Base-by-base conservation (phyloP, 1,284 basidiomycete species). In the Ustanciosporium gigantosporum region DNA sequence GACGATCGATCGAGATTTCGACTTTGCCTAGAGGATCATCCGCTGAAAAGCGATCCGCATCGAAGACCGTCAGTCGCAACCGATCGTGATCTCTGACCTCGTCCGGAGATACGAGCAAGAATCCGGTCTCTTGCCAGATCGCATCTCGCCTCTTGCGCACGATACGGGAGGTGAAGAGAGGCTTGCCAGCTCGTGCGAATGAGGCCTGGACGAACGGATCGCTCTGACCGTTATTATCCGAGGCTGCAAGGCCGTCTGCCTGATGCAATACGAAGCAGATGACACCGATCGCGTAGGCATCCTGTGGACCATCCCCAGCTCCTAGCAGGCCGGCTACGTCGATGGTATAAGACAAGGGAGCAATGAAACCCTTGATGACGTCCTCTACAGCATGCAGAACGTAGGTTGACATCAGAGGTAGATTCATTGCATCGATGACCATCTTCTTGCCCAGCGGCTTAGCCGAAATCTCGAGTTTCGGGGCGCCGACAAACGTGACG, bases 391-490 rank as follows among this genome's bases (percentile, higher is more conserved):
- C 65, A 35, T 60, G 52, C 2, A 70, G 55, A 25, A 71, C 66
- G 35, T 75, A 75, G 4, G 50, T 46, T 2, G 68, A 66, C 51
- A 75, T 67, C 42, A 75, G 47, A 3, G 73, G 73, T 40, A 75
- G 40, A 29, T 75, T 62, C 73, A 75, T 75, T 23, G 68, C 73
- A 35, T 75, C 71, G n/a, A 75, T 61, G 27, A 75, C 51, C 71
- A 73, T 74, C 36, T 66, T 61, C 27, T 59, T 50, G 34, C 73
- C 71, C 29, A 75, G 36, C 2, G 73, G 73, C 49, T 68, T 68
- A 25, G 73, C 73, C 14, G 67, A 68, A 20, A 75, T 69, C 45
- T 75, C 73, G 36, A 75, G 53, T 37, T 57, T 59, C 20, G 73
- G 73, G 13, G 58, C 42, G 6, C 56, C 69, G 23, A 70, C 60